These are phyloP conservation scores for Colletotrichum sp. DNA, from an alignment of 2,329 filamentous ascomycete genomes.

Conservation along the genomic window DNA sequence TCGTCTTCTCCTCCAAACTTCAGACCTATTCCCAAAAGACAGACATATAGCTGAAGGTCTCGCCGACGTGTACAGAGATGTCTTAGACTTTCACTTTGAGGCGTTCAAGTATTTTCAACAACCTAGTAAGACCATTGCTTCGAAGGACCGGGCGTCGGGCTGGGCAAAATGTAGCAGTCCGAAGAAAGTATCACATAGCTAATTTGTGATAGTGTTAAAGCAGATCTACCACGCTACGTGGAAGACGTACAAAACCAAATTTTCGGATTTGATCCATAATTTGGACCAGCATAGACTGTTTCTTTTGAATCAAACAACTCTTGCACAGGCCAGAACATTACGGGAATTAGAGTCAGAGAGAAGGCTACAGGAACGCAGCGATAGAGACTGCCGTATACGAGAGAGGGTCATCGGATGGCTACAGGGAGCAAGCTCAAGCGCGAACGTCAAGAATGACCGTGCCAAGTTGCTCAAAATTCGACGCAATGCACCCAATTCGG, in stretches of 20 bases:
- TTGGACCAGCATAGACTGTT: background rate
- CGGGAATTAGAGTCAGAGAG: rapidly evolving
- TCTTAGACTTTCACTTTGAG: background rate
- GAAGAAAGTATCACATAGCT: too few relatives aligned
- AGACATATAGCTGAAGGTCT: background rate
- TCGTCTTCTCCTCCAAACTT: background rate
- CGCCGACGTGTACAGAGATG: background rate
- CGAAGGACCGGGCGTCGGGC: too few relatives aligned
- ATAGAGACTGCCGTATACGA: background rate
- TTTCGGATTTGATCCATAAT: background rate
- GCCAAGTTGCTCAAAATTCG: background rate
- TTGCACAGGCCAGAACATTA: background rate
- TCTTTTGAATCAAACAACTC: background rate
- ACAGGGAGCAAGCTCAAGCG: background rate
- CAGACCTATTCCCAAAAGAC: background rate
- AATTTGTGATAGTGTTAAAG: background rate
- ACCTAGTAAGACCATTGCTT: background rate
- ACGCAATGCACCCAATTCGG: background rate
- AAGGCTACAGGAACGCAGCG: background rate
- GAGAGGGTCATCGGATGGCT: background rate
- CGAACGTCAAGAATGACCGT: background rate
- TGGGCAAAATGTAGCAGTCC: too few relatives aligned
- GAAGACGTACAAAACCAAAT: background rate
- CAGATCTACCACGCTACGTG: background rate
- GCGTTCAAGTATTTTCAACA: background rate